phyloP scores from a whole-genome alignment of 371 early-diverging fungal species.

The Circinella minor region DNA sequence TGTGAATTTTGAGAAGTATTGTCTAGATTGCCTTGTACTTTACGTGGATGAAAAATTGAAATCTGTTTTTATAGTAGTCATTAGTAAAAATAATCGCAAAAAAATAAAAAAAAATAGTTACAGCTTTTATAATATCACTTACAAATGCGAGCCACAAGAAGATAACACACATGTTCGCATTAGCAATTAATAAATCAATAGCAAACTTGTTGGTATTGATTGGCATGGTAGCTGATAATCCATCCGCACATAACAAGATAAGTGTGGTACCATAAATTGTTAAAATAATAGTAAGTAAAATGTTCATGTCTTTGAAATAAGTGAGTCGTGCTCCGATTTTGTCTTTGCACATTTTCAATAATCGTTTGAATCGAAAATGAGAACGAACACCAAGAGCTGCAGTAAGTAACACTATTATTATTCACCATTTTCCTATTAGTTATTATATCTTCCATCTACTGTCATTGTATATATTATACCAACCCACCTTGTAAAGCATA shows the following conservation, averaged over 20 bases:
- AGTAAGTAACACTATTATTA: constrained; percentile 35
- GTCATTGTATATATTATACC: too few species aligned
- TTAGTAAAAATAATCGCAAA: too few species aligned
- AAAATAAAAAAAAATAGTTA: too few species aligned
- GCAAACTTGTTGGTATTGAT: constrained; percentile 41
- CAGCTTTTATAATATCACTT: constrained; percentile 15
- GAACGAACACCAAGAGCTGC: constrained; percentile 44
- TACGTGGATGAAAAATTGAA: constrained; percentile 47
- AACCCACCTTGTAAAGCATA: constrained; percentile 43
- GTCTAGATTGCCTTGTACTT: constrained; percentile 1
- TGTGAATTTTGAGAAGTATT: constrained; percentile 4
- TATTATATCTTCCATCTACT: too few species aligned
- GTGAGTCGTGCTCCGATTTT: constrained; percentile 26
- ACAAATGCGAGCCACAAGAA: constrained; percentile 47
- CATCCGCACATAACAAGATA: constrained; percentile 47
- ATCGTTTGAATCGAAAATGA: constrained; percentile 39
- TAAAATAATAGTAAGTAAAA: constrained; percentile 35
- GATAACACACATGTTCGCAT: constrained; percentile 33
- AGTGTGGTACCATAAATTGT: constrained; percentile 33
- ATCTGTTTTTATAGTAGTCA: constrained; percentile 28
- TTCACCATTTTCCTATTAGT: not conserved
- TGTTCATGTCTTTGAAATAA: constrained; percentile 58
- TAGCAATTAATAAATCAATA: constrained; percentile 38
- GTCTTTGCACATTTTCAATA: constrained; percentile 17
- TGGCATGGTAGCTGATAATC: constrained; percentile 26